Base-by-base conservation (phyloP, 805 yeast species). In the Candida golubevii region DNA sequence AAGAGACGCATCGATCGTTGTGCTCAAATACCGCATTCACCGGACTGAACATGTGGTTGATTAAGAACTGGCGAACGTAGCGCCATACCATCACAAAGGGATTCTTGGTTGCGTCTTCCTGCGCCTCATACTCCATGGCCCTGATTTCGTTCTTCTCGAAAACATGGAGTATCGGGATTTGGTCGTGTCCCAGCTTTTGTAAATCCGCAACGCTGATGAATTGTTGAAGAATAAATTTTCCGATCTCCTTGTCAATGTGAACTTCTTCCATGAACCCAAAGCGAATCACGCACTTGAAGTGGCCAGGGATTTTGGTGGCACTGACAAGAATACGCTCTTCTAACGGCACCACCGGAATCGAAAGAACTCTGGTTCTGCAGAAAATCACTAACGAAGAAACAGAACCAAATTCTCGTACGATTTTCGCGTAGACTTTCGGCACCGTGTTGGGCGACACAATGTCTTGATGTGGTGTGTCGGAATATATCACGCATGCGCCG, bases 231-330 rank as follows among this genome's bases (percentile, higher is more conserved):
- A 64, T 63, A 28, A 36, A 44, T 11, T 53, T 39, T 31, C 50
- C 54, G 40, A 62, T 49, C 4, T 43, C 51, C 12, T 47, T 31
- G 44, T 58, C 61, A 14, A 62, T 51, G 33, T 35, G 38, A 8
- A 61, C 55, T 45, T 58, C 41, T 50, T 73, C 77, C 75, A 72
- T 72, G 56, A 76, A 78, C 3, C 82, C 82, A 46, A 68, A 75
- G 26, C 77, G 61, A 7, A 77, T 50, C 12, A 76, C 61, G 46
- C 80, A 75, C 46, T 75, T 61, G 60, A 72, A 74, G 51, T 75
- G 74, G 1, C 80, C 78, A 1, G 70, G 65, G 26, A 72, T 53
- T 33, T 64, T 66, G 46, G 72, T 68, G 26, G 70, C 53, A 4
- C 66, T 72, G 26, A 77, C 46, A 15, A 69, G 49, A 4, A 74